Evolutionary conservation across 1,139 yeast species (phyloP), one percentile per base, ranked within the genome.

Genomic region (Starmera stellimalicola): DNA sequence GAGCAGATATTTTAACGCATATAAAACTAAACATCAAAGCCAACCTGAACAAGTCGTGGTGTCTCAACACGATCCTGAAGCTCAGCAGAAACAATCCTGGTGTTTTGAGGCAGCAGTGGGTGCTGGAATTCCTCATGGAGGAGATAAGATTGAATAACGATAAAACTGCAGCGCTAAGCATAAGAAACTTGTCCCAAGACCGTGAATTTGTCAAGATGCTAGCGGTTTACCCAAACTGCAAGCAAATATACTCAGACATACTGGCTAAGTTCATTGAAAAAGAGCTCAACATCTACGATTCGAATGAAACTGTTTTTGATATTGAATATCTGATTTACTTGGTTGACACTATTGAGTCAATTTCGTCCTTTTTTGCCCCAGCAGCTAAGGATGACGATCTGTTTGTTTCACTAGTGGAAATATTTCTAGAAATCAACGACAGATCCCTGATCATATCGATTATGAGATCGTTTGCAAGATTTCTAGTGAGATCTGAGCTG

Each of bases 171-270:
- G 60, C 65, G 9, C 69, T 91, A 37, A 70, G 84, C 16, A 62
- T 91, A 37, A 68, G 97, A 48, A 91, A 91, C 54, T 62, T 84
- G 36, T 71, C 82, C 2, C 93, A 91, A 52, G 95, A 85, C 51
- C 71, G 83, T 12, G 78, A 71, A 29, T 83, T 85, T 48, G 94
- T 94, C 28, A 88, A 82, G 52, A 69, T 78, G 57, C 60, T 91
- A 40, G 82, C 93, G 1, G 69, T 73, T 43, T 62, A 70, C 34
- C 60, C 56, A 32, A 53, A 55, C 22, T 65, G 78, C 31, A 73
- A 71, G 47, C 63, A 63, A 30, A 43, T 56, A 2, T 39, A 58
- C 17, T 42, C 40, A 23, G 54, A 44, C 9, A 36, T 47, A 4
- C 31, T 48, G 26, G 28, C 23, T 1, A 25, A 34, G 17, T 44